These are phyloP conservation scores for Favolaschia claudopus DNA, from an alignment of 768 basidiomycete genomes.

Conservation along the genomic window DNA sequence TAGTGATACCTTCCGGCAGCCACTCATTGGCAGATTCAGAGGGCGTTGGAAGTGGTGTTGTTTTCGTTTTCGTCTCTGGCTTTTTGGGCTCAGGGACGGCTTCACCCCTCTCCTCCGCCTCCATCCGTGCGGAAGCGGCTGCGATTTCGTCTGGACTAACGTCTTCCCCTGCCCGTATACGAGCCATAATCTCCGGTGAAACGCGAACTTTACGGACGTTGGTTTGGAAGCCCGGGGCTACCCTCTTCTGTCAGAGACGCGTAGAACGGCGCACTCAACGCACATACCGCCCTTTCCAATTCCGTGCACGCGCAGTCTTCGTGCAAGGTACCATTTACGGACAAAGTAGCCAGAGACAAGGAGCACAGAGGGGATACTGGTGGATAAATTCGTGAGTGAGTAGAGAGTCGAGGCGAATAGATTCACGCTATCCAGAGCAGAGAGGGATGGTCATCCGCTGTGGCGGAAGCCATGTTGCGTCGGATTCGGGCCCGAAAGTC, in stretches of 20 bases:
- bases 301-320: conserved; percentile 53
- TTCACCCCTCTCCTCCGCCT: conserved; percentile 38
- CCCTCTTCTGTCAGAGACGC: neutral
- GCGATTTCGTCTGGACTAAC: conserved; percentile 62
- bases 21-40: conserved; percentile 53
- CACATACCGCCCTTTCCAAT: conserved; percentile 64
- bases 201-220: conserved; percentile 57
- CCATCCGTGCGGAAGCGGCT: conserved; percentile 51
- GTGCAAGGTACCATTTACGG: conserved; percentile 58
- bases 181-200: conserved; percentile 62
- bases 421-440: conserved; percentile 55
- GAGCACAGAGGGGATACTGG: conserved; percentile 53
- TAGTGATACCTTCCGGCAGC: conserved; percentile 56
- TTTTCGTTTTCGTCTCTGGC: conserved; percentile 8
- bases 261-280: neutral
- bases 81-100: conserved; percentile 8
- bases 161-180: conserved; percentile 58
- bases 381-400: conserved; percentile 6
- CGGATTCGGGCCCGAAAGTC: too few species aligned
- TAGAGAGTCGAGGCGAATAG: neutral
- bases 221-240: conserved; percentile 65
- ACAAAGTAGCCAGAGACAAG: conserved; percentile 54
- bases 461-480: conserved; percentile 8
- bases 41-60: neutral
- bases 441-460: conserved; percentile 26